Percentiles rank a stretch among this genome's conserved stretches.
Conservation (phyloP, 371 early-diverging fungal genomes). For the Actinomortierella wolfii region DNA sequence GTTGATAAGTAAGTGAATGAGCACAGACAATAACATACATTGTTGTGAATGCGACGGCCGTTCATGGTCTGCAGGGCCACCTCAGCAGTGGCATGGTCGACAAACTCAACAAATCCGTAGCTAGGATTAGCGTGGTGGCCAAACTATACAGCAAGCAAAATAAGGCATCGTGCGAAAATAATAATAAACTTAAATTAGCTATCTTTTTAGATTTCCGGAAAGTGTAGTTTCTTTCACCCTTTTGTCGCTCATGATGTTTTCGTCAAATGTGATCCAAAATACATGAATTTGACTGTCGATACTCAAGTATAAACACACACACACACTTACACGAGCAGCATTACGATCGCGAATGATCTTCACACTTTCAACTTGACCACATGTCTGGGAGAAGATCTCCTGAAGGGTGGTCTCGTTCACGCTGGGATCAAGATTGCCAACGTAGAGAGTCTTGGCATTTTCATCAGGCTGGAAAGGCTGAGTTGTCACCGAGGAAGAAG, state of each 20-base stretch:
- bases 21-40: conserved; percentile 41
- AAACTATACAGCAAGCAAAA: conserved; percentile 19
- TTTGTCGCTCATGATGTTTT: no score
- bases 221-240: conserved; percentile 1
- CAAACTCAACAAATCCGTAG: conserved; percentile 93
- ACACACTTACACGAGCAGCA: conserved; percentile 55
- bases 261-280: neutral
- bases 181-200: neutral
- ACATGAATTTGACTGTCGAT: neutral
- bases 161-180: conserved; percentile 1
- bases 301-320: neutral
- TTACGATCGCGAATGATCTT: conserved; percentile 83
- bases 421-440: conserved; percentile 87
- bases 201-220: neutral
- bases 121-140: conserved; percentile 64
- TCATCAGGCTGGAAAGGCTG: conserved; percentile 49
- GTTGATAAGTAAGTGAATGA: neutral
- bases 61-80: conserved; percentile 77
- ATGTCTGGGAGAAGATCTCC: conserved; percentile 73
- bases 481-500: conserved; percentile 10
- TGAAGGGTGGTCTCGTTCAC: conserved; percentile 78
- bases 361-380: conserved; percentile 70
- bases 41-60: conserved; percentile 69
- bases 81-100: conserved; percentile 75
- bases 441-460: conserved; percentile 74